These are phyloP conservation scores for Pseudocercospora fijiensis DNA, from an alignment of 2,329 filamentous ascomycete species.

Conservation along the genomic window DNA sequence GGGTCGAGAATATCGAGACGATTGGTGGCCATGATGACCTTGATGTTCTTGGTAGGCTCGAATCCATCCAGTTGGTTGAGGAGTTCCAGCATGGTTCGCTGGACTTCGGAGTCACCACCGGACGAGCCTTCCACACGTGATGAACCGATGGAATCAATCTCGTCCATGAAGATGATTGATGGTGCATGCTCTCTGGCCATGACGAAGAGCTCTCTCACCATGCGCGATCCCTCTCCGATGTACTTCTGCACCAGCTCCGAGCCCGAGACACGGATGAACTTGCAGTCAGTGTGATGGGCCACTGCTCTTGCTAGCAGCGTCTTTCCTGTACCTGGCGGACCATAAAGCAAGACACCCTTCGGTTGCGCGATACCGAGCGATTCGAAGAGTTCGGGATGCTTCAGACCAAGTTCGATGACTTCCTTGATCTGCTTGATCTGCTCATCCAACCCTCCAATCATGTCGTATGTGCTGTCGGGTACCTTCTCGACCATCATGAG, in stretches of 20 bases:
- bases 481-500: conserved; percentile 99
- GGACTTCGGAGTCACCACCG: conserved; percentile 94
- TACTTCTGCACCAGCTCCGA: conserved; percentile 98
- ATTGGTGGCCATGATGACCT: conserved; percentile 99
- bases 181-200: conserved; percentile 98
- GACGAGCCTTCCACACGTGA: conserved; percentile 94
- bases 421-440: conserved; percentile 99
- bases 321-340: conserved; percentile 95
- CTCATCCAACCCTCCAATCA: conserved; percentile 98
- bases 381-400: conserved; percentile 98
- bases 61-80: conserved; percentile 98
- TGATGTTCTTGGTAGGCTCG: conserved; percentile 95
- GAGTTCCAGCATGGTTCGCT: conserved; percentile 96
- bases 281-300: conserved; percentile 97
- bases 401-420: conserved; percentile 96
- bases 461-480: conserved; percentile 98
- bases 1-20: conserved; percentile 96
- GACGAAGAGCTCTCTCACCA: conserved; percentile 98
- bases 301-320: conserved; percentile 92
- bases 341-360: conserved; percentile 95
- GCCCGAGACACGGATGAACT: conserved; percentile 95
- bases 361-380: conserved; percentile 98
- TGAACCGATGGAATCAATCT: conserved; percentile 98
- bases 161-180: conserved; percentile 99
- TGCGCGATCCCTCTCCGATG: conserved; percentile 94